phyloP scores from a whole-genome alignment of 106 monocot species.

The Triglochin maritima region DNA sequence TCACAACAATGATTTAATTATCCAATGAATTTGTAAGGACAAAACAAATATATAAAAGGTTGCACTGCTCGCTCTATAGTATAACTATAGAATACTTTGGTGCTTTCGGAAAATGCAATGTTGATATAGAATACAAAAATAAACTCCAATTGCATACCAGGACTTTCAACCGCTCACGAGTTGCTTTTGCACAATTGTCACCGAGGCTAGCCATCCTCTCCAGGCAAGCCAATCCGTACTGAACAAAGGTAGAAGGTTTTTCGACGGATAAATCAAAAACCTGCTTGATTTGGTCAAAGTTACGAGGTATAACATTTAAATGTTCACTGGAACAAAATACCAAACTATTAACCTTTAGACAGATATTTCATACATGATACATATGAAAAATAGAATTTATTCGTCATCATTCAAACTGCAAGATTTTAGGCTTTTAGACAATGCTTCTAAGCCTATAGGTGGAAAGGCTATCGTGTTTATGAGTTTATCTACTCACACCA shows the following conservation, averaged over 20 bases:
- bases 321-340: background rate
- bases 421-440: too few species aligned
- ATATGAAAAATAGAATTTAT: too few species aligned
- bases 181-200: conserved; percentile 40
- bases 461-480: too few species aligned
- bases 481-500: too few species aligned
- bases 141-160: conserved; percentile 33
- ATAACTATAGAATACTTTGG: too few species aligned
- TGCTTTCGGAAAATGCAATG: too few species aligned
- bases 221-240: conserved; percentile 51
- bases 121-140: background rate
- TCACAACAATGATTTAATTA: too few species aligned
- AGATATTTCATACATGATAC: background rate
- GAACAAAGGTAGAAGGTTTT: conserved; percentile 65
- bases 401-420: too few species aligned
- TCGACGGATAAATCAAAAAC: conserved; percentile 63
- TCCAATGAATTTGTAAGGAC: too few species aligned
- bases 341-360: background rate
- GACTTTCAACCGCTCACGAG: conserved; percentile 54
- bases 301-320: background rate
- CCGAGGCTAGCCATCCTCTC: conserved; percentile 54
- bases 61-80: too few species aligned
- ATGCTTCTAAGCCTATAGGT: too few species aligned
- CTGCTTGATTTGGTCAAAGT: conserved; percentile 20
- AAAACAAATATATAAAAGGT: background rate